Percentiles rank a stretch among this genome's conserved stretches.
phyloP scores from a whole-genome alignment of 1,284 basidiomycete species.

The Fomitopsis palustris region DNA sequence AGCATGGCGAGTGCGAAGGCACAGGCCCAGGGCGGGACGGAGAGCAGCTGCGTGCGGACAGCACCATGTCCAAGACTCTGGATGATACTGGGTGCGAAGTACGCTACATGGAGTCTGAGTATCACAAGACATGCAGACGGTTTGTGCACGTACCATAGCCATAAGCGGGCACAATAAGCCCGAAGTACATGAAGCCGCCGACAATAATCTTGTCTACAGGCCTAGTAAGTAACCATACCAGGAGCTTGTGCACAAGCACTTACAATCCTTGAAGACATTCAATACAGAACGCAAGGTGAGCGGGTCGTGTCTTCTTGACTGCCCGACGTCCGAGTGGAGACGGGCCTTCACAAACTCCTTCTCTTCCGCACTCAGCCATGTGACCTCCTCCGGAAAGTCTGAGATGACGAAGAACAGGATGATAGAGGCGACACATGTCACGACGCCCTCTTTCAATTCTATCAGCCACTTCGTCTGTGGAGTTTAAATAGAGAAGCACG shows the following conservation, averaged over 20 bases:
- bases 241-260: not conserved
- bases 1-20: slow-evolving; percentile 31
- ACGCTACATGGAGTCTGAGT: slow-evolving; percentile 14
- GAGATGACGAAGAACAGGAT: slow-evolving; percentile 27
- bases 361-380: slow-evolving; percentile 26
- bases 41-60: slow-evolving; percentile 47
- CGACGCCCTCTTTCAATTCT: slow-evolving; percentile 26
- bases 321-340: slow-evolving; percentile 27
- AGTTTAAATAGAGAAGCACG: slow-evolving; percentile 21
- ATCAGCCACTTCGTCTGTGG: not conserved
- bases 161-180: slow-evolving; percentile 29
- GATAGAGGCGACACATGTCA: slow-evolving; percentile 29
- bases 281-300: slow-evolving; percentile 19
- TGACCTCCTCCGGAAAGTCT: slow-evolving; percentile 29
- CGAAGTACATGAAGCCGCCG: slow-evolving; percentile 32
- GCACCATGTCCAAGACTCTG: slow-evolving; percentile 38
- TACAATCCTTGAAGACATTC: slow-evolving; percentile 25
- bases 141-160: slow-evolving; percentile 20
- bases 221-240: not conserved
- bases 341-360: slow-evolving; percentile 29
- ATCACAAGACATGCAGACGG: not conserved
- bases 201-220: slow-evolving; percentile 26
- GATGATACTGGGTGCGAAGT: slow-evolving; percentile 34
- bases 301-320: slow-evolving; percentile 21
- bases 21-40: slow-evolving; percentile 45